A percentile compares a stretch with the other conserved stretches of the same genome.
Conservation (phyloP, 2,329 filamentous ascomycete genomes). For the Fusarium pilosicola region DNA sequence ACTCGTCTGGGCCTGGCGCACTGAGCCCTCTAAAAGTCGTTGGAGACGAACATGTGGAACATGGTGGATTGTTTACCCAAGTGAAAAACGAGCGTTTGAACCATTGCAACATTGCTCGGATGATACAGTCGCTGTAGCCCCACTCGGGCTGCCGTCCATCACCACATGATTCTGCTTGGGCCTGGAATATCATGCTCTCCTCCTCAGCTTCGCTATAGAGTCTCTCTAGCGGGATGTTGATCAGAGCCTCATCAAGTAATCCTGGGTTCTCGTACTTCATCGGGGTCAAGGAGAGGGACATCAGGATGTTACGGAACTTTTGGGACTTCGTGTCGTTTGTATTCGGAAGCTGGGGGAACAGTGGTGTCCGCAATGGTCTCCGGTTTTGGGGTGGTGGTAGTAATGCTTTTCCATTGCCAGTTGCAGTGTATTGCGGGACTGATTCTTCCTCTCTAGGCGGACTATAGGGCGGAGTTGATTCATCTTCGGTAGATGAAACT, state of each 20-base stretch:
- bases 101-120: background rate
- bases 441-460: rapidly evolving
- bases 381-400: background rate
- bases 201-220: background rate
- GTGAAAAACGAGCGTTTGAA: background rate
- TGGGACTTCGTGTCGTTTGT: background rate
- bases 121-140: background rate
- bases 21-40: rapidly evolving
- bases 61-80: background rate
- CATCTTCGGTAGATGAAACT: background rate
- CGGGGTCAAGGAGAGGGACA: background rate
- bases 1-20: background rate
- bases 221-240: background rate
- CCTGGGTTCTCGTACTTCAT: background rate
- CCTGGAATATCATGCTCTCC: background rate
- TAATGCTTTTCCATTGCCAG: background rate
- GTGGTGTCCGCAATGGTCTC: background rate
- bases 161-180: background rate
- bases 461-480: background rate
- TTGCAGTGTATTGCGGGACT: rapidly evolving
- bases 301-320: background rate
- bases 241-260: background rate
- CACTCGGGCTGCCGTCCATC: background rate
- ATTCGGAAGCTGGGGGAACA: background rate
- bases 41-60: rapidly evolving